phyloP scores from a whole-genome alignment of 345 rosid species.

The Rhizophora mangle region DNA sequence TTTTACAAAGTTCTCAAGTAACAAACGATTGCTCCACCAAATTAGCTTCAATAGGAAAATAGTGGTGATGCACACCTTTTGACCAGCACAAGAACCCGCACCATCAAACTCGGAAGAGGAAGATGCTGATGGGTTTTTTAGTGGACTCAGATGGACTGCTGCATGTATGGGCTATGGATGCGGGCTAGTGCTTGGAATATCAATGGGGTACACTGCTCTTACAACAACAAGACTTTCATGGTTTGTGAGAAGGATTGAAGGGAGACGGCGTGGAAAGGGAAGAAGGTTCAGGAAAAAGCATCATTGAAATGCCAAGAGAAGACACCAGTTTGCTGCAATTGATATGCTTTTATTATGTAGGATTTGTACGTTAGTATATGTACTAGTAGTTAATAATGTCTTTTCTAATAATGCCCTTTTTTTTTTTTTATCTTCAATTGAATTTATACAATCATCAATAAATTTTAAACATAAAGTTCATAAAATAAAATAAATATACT shows the following conservation, averaged over 20 bases:
- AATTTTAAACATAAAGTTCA: too few relatives aligned
- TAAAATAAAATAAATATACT: too few relatives aligned
- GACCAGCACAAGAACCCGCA: neutral
- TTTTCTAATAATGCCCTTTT: too few relatives aligned
- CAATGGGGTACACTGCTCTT: neutral
- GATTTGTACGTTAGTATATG: too few relatives aligned
- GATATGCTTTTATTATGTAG: too few relatives aligned
- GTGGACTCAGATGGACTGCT: slow-evolving; percentile 14
- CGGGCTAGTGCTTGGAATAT: neutral
- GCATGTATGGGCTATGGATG: slow-evolving; percentile 16
- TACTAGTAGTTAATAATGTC: too few relatives aligned
- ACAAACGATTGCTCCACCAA: too few relatives aligned
- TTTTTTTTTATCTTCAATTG: too few relatives aligned
- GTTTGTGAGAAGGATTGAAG: slow-evolving; percentile 9
- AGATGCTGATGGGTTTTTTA: neutral
- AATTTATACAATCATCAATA: too few relatives aligned
- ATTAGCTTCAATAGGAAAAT: too few relatives aligned
- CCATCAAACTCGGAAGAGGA: neutral
- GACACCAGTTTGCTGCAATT: neutral
- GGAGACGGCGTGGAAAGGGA: neutral
- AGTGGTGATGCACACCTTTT: too few relatives aligned
- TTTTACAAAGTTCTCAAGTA: too few relatives aligned
- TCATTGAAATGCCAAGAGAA: neutral
- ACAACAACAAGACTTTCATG: slow-evolving; percentile 3
- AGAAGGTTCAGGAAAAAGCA: neutral